phyloP scores from a whole-genome alignment of 495 filamentous ascomycete species.

The Aspergillus ostianus region DNA sequence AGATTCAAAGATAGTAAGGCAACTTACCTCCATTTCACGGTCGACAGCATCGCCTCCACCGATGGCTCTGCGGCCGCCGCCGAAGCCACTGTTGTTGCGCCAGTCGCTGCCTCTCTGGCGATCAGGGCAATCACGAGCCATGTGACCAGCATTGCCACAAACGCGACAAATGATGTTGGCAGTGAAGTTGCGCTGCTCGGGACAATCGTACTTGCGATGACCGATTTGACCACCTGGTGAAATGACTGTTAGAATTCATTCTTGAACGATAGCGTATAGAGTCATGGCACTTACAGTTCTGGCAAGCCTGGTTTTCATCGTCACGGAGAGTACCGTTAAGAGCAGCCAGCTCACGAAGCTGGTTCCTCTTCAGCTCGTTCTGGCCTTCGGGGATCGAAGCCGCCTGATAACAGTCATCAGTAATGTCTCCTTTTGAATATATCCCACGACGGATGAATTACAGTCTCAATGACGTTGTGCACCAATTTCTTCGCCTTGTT shows the following conservation, averaged over 20 bases:
- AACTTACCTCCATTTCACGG: slow-evolving; percentile 86
- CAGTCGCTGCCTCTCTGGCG: slow-evolving; percentile 85
- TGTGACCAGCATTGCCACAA: slow-evolving; percentile 92
- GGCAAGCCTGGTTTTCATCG: slow-evolving; percentile 98
- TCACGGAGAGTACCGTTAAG: slow-evolving; percentile 98
- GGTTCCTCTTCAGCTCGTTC: slow-evolving; percentile 97
- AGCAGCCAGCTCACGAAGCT: slow-evolving; percentile 93
- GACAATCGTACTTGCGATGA: slow-evolving; percentile 98
- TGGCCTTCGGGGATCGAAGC: slow-evolving; percentile 97
- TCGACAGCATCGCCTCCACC: slow-evolving; percentile 82
- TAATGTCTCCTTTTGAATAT: slow-evolving; percentile 6
- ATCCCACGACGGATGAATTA: slow-evolving; percentile 46
- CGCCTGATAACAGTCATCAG: slow-evolving; percentile 58
- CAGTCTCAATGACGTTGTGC: slow-evolving; percentile 96
- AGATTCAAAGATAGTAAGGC: neutral
- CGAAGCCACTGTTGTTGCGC: slow-evolving; percentile 68
- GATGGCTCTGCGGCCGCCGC: slow-evolving; percentile 59
- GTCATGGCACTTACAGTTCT: slow-evolving; percentile 72
- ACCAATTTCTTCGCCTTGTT: slow-evolving; percentile 97
- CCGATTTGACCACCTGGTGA: slow-evolving; percentile 84
- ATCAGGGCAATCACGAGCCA: slow-evolving; percentile 92
- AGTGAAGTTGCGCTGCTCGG: slow-evolving; percentile 95
- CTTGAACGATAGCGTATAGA: slow-evolving; percentile 7
- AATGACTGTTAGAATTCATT: slow-evolving; percentile 4
- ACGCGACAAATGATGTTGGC: slow-evolving; percentile 99